Conservation (phyloP, 352 stramenopile species). For the Plasmopara viticola region DNA sequence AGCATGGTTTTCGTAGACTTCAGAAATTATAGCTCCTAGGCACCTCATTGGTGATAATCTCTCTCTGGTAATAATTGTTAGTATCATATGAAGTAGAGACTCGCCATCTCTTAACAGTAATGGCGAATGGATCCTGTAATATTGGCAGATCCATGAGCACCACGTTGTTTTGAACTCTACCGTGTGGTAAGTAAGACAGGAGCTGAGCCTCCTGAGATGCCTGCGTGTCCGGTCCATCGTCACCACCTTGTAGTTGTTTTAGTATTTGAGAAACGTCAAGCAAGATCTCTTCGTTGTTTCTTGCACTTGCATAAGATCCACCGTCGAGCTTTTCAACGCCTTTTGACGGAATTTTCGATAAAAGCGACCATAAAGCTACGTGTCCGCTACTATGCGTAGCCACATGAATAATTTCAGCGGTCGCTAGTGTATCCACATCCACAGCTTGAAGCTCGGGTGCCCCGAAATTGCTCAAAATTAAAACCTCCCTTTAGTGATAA, state of each 20-base stretch:
- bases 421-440: too few relatives aligned
- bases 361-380: too few relatives aligned
- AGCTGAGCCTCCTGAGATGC: neutral
- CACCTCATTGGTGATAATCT: too few relatives aligned
- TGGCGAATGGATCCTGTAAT: neutral
- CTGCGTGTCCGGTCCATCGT: neutral
- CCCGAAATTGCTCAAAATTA: too few relatives aligned
- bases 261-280: neutral
- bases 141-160: neutral
- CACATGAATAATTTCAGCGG: too few relatives aligned
- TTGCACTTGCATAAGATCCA: conserved; percentile 20
- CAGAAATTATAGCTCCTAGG: too few relatives aligned
- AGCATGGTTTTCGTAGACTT: too few relatives aligned
- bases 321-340: conserved; percentile 9
- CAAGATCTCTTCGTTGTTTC: neutral
- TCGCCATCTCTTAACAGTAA: neutral
- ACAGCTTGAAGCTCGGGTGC: too few relatives aligned
- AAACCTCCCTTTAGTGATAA: too few relatives aligned
- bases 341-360: conserved; percentile 20
- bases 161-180: neutral
- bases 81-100: neutral
- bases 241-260: neutral
- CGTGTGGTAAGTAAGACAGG: neutral
- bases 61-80: neutral
- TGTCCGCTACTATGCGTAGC: too few relatives aligned